Evolutionary conservation across 306 rosid species (phyloP).

Genomic region (Lablab purpureus): DNA sequence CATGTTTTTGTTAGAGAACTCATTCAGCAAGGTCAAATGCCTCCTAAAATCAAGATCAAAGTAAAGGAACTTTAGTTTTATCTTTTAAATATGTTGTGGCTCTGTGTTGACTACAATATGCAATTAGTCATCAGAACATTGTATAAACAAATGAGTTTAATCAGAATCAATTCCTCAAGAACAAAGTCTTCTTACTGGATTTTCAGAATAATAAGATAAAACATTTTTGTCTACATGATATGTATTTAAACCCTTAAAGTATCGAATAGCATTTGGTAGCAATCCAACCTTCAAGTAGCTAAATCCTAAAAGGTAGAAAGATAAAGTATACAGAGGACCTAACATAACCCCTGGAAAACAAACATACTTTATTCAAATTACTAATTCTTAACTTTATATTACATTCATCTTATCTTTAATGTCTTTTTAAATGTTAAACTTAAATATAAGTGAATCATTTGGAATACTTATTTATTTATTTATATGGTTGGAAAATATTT

Average conservation of each 20-base stretch:
- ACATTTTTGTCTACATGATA: constrained; percentile 91
- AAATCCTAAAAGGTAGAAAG: constrained; percentile 11
- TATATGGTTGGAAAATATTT: too few relatives aligned
- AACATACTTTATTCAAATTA: constrained; percentile 17
- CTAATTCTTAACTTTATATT: too few relatives aligned
- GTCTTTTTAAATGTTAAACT: too few relatives aligned
- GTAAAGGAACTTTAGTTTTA: background rate
- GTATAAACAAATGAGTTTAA: too few relatives aligned
- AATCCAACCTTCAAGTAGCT: constrained; percentile 36
- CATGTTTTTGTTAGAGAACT: constrained; percentile 31
- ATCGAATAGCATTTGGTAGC: constrained; percentile 11
- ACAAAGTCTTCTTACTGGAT: background rate
- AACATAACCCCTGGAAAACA: constrained; percentile 12
- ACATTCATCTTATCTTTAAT: too few relatives aligned
- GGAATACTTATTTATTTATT: too few relatives aligned
- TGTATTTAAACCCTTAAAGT: constrained; percentile 28
- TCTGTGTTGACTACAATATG: too few relatives aligned
- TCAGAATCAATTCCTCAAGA: constrained; percentile 18
- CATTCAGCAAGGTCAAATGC: constrained; percentile 16
- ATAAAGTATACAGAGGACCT: constrained; percentile 29
- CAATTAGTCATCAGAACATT: too few relatives aligned
- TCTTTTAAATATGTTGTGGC: too few relatives aligned
- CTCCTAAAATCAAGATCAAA: constrained; percentile 26
- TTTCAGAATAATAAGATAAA: constrained; percentile 45
- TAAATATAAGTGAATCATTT: too few relatives aligned